Evolutionary conservation across 352 stramenopile genomes (phyloP).

Genomic region (Pythium periplocum): DNA sequence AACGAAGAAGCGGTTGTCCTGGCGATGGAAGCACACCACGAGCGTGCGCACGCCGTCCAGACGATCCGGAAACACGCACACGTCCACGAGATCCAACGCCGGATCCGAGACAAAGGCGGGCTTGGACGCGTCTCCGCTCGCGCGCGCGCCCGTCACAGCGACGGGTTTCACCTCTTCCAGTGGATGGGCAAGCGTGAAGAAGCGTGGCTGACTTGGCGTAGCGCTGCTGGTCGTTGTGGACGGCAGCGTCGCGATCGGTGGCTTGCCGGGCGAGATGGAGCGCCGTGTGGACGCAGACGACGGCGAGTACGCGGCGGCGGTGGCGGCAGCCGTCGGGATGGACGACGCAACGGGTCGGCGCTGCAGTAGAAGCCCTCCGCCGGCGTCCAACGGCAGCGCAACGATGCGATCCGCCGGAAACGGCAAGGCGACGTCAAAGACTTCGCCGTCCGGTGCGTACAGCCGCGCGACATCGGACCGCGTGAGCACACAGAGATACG

Average conservation of each 20-base stretch:
- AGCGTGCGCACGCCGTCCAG: conserved; percentile 17
- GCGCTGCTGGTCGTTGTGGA: not conserved
- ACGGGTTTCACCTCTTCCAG: conserved; percentile 77
- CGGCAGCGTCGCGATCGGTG: not conserved
- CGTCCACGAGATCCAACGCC: conserved; percentile 40
- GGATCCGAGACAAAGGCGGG: conserved; percentile 39
- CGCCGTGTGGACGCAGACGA: conserved; percentile 4
- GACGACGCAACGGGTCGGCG: conserved; percentile 35
- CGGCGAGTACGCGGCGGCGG: conserved; percentile 22
- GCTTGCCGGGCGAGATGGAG: not conserved
- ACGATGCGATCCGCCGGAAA: conserved; percentile 67
- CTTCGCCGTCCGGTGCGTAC: conserved; percentile 53
- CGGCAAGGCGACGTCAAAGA: conserved; percentile 66
- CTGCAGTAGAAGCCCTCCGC: conserved; percentile 53
- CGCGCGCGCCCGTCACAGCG: conserved; percentile 11
- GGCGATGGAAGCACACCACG: conserved; percentile 46
- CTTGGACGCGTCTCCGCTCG: not conserved
- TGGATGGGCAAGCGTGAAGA: conserved; percentile 70
- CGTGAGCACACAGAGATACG: conserved; percentile 50
- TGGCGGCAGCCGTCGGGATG: conserved; percentile 20
- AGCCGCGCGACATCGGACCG: conserved; percentile 64
- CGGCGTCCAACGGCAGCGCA: conserved; percentile 20
- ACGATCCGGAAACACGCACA: conserved; percentile 18
- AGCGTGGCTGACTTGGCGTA: conserved; percentile 29
- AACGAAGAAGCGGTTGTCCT: conserved; percentile 42